Evolutionary conservation across 805 yeast species (phyloP).

Genomic region (Isabelozyma gotoi): DNA sequence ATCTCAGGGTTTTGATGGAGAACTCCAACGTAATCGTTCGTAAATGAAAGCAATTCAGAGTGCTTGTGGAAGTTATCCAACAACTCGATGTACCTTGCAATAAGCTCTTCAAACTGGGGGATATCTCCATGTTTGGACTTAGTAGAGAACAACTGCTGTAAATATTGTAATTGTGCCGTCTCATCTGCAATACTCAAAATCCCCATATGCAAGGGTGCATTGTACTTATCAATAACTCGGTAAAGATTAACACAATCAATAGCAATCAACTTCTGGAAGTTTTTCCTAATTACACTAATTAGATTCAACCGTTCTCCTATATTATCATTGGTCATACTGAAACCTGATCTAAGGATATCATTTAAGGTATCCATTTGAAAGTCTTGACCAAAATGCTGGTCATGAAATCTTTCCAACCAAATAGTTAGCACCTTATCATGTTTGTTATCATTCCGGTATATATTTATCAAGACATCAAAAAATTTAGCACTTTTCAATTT

Average conservation of each 20-base stretch:
- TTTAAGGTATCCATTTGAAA: constrained; percentile 11
- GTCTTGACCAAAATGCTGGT: constrained; percentile 6
- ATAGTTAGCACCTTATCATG: constrained; percentile 54
- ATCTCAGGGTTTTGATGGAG: constrained; percentile 6
- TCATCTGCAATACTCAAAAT: constrained; percentile 28
- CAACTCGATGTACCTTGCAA: constrained; percentile 22
- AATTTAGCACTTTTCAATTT: constrained; percentile 56
- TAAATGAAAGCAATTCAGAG: constrained; percentile 11
- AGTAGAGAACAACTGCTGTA: constrained; percentile 24
- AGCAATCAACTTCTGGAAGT: constrained; percentile 21
- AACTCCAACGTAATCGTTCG: constrained; percentile 7
- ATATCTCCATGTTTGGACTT: neutral
- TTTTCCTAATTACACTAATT: constrained; percentile 17
- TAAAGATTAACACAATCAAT: constrained; percentile 37
- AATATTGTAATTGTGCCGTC: constrained; percentile 27
- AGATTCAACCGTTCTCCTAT: constrained; percentile 23
- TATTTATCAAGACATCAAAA: constrained; percentile 54
- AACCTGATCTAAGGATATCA: constrained; percentile 26
- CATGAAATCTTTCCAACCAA: constrained; percentile 39
- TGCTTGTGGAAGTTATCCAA: constrained; percentile 17
- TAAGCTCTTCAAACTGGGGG: constrained; percentile 6
- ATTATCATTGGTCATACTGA: constrained; percentile 10
- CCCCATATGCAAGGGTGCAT: constrained; percentile 40
- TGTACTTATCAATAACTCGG: constrained; percentile 28
- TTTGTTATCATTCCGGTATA: constrained; percentile 55